A percentile compares a stretch with the other conserved stretches of the same genome.
phyloP scores from a whole-genome alignment of 208 protist genomes.

The Trypanosoma scelopori region DNA sequence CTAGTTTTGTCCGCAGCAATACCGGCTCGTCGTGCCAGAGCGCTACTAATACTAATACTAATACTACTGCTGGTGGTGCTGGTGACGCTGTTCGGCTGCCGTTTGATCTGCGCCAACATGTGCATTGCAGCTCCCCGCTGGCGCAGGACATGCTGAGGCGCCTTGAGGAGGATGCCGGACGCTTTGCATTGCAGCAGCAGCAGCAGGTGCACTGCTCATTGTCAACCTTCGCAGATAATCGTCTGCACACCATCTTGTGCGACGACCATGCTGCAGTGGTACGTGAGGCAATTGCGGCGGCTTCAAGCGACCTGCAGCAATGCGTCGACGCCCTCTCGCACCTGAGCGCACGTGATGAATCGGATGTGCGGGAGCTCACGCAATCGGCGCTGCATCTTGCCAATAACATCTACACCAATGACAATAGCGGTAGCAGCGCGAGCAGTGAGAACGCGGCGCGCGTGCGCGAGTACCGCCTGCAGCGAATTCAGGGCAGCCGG shows the following conservation, averaged over 20 bases:
- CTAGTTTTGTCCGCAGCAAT: constrained; percentile 23
- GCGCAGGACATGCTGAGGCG: constrained; percentile 76
- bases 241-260: constrained; percentile 26
- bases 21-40: too few species aligned
- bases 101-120: constrained; percentile 64
- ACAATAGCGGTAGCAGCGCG: not conserved
- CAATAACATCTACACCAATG: constrained; percentile 24
- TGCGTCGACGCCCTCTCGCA: constrained; percentile 28
- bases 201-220: constrained; percentile 34
- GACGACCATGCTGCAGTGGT: constrained; percentile 1
- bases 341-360: constrained; percentile 34
- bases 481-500: constrained; percentile 27
- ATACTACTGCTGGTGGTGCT: too few species aligned
- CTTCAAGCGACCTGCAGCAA: constrained; percentile 25
- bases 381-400: constrained; percentile 35
- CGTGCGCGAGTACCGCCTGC: constrained; percentile 33
- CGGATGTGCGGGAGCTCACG: constrained; percentile 30
- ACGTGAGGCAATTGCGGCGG: constrained; percentile 4
- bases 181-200: constrained; percentile 57
- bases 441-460: constrained; percentile 7
- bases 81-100: constrained; percentile 38
- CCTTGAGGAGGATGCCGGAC: constrained; percentile 65
- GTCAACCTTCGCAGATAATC: constrained; percentile 35
- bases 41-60: too few species aligned
- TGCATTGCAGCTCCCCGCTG: constrained; percentile 45